Evolutionary conservation across 768 basidiomycete species (phyloP).

Genomic region (Boletus huronensis): DNA sequence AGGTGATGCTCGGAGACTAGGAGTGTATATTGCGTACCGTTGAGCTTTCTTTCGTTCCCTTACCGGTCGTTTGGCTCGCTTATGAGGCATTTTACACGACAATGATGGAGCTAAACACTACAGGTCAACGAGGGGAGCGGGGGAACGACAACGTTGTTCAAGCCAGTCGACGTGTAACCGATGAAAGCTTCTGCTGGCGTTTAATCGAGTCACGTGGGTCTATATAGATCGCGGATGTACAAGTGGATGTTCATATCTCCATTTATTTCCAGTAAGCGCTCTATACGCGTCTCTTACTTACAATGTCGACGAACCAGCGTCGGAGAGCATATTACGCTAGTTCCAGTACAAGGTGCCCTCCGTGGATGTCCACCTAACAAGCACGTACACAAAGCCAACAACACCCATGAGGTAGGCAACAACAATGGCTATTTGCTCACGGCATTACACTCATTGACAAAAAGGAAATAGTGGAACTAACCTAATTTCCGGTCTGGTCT

Average conservation of each 20-base stretch:
- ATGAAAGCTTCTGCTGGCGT: not conserved
- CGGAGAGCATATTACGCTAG: constrained; percentile 4
- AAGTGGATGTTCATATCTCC: constrained; percentile 7
- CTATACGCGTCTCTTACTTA: not conserved
- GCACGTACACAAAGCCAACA: constrained; percentile 49
- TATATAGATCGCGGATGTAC: not conserved
- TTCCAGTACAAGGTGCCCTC: constrained; percentile 44
- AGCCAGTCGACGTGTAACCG: not conserved
- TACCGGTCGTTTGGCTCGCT: constrained; percentile 52
- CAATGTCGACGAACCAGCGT: constrained; percentile 10
- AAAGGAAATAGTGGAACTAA: constrained; percentile 34
- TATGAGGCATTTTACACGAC: constrained; percentile 57
- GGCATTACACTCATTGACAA: constrained; percentile 7
- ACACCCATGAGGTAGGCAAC: constrained; percentile 58
- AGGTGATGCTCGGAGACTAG: not conserved
- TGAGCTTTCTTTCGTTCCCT: constrained; percentile 42
- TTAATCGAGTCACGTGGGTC: constrained; percentile 19
- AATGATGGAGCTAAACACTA: constrained; percentile 16
- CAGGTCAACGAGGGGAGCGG: not conserved
- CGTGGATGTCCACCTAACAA: constrained; percentile 49
- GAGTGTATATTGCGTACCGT: constrained; percentile 35
- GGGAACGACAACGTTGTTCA: constrained; percentile 15
- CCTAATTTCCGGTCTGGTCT: constrained; percentile 52
- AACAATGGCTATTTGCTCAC: constrained; percentile 45
- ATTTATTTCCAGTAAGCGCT: not conserved